Base-by-base conservation (phyloP, 345 rosid genomes). In the Crucihimalaya himalaica region DNA sequence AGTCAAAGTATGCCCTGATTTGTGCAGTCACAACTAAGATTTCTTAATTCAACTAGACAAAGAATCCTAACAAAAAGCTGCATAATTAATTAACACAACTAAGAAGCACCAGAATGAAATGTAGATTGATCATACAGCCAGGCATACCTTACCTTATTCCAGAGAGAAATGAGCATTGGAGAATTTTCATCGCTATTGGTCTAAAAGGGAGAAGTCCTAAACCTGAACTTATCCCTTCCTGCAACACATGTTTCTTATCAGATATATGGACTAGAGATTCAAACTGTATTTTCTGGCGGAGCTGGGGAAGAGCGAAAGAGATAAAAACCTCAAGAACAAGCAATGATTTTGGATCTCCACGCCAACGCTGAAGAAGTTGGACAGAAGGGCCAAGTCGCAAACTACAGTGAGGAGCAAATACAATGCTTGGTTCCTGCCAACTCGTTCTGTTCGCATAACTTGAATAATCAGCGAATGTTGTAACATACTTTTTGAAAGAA, bases 391-490 rank as follows among this genome's bases (percentile, higher is more conserved):
- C 97, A 70, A 91, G 96, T 53, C 93, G 80, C 75, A 94, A 75
- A 80, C 88, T 89, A 87, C 89, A 87, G 81, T 87, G 88, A 54
- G 97, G 85, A 71, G 84, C 83, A 79, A 94, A 87, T 53, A 89
- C 72, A 10, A 94, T 80, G 84, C 97, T 89, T 1, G 90, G 88
- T 64, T 91, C 98, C 83, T 87, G 95, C 95, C 97, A 91, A 72
- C 81, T 83, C 37, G 78, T 52, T 79, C 96, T 89, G 68, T 70
- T 69, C 27, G 72, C 57, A 78, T 58, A 79, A 80, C 66, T 71
- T 57, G 11, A 54, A 35, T 13, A 25, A 53, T 28, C 6, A 71
- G 10, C 0, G 54, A 53, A 11, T 39, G 37, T 23, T 63, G 35
- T 52, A 37, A 6, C 34, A 47, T 11, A 71, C 59, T 21, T 12